phyloP scores from a whole-genome alignment of 2,329 filamentous ascomycete genomes.

The Ceratocystis papillata region DNA sequence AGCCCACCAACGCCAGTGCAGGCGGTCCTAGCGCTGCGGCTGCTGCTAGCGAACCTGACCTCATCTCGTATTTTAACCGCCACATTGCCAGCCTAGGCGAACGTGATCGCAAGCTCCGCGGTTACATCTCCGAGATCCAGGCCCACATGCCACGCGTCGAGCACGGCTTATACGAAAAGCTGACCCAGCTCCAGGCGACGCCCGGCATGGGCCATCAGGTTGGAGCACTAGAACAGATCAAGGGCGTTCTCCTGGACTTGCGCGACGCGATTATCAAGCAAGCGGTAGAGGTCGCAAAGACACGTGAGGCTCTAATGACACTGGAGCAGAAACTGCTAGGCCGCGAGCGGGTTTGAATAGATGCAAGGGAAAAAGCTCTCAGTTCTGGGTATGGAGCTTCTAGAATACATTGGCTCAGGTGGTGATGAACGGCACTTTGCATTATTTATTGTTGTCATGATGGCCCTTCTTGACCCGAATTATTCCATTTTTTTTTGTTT shows the following conservation, averaged over 20 bases:
- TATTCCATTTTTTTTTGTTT: not conserved
- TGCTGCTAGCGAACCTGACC: conserved; percentile 35
- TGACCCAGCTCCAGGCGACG: conserved; percentile 27
- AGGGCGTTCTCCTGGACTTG: conserved; percentile 33
- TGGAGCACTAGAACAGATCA: conserved; percentile 31
- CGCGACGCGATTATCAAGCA: conserved; percentile 35
- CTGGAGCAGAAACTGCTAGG: conserved; percentile 35
- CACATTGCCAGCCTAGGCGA: conserved; percentile 37
- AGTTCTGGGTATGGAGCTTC: not conserved
- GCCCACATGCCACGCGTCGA: conserved; percentile 40
- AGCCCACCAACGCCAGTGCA: conserved; percentile 30
- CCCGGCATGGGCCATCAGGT: conserved; percentile 24
- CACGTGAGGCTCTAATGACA: conserved; percentile 35
- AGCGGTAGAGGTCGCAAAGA: conserved; percentile 37
- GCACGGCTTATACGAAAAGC: conserved; percentile 36
- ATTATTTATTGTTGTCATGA: conserved; percentile 10
- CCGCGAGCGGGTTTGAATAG: conserved; percentile 16
- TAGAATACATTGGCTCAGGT: not conserved
- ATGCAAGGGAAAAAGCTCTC: conserved; percentile 3
- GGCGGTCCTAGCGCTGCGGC: conserved; percentile 28
- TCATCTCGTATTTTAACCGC: conserved; percentile 39
- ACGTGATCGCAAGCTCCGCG: conserved; percentile 37
- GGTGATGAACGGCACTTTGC: not conserved
- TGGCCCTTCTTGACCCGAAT: conserved; percentile 12
- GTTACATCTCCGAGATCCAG: conserved; percentile 39